Conservation (phyloP, 139 green algal genomes). For the Zygnema cylindricum region DNA sequence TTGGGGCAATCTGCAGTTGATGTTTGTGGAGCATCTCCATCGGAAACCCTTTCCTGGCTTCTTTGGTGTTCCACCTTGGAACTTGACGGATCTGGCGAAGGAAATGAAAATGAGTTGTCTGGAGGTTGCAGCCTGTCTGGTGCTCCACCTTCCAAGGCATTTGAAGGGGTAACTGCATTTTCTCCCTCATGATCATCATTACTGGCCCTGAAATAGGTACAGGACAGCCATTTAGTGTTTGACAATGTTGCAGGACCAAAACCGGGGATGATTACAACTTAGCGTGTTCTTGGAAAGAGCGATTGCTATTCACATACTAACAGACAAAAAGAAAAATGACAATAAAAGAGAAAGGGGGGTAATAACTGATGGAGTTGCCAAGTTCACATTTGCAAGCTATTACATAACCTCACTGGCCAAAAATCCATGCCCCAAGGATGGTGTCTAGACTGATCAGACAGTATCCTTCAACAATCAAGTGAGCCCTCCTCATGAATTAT, state of each 20-base stretch:
- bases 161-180: neutral
- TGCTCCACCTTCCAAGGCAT: too few species aligned
- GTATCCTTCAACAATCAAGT: neutral
- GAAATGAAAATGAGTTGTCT: neutral
- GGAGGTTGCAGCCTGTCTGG: neutral
- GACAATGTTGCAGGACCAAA: too few species aligned
- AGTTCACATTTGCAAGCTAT: neutral
- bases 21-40: neutral
- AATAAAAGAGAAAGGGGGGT: neutral
- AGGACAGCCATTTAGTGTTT: too few species aligned
- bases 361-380: neutral
- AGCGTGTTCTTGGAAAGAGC: too few species aligned
- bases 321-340: too few species aligned
- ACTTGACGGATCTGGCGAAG: neutral
- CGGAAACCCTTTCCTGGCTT: neutral
- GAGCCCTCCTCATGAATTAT: neutral
- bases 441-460: neutral
- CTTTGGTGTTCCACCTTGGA: neutral
- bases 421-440: neutral
- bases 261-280: too few species aligned
- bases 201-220: too few species aligned
- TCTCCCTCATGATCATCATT: too few species aligned
- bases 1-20: neutral
- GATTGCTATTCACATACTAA: too few species aligned
- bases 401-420: neutral